These are phyloP conservation scores for Plenodomus biglobosus DNA, from an alignment of 2,329 filamentous ascomycete genomes.

Conservation along the genomic window DNA sequence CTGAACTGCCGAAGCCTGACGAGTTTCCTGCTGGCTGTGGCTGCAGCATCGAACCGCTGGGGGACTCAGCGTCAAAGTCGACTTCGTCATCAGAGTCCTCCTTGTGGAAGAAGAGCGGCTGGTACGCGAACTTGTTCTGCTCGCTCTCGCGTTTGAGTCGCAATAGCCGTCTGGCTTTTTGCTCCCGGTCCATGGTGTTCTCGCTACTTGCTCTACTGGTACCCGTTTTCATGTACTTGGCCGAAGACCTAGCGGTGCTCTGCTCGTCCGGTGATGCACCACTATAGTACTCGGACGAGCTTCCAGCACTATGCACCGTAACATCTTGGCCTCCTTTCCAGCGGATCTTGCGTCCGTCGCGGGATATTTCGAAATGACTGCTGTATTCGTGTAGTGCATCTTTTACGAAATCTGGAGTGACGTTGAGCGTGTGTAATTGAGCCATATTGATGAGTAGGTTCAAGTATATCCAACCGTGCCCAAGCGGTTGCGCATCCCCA, in stretches of 20 bases:
- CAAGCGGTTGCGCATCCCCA: slow-evolving; percentile 58
- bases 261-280: slow-evolving; percentile 54
- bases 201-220: slow-evolving; percentile 24
- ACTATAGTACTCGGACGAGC: slow-evolving; percentile 46
- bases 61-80: slow-evolving; percentile 30
- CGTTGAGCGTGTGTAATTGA: slow-evolving; percentile 81
- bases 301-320: slow-evolving; percentile 67
- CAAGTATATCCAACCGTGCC: slow-evolving; percentile 80
- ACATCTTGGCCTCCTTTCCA: slow-evolving; percentile 72
- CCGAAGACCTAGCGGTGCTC: slow-evolving; percentile 37
- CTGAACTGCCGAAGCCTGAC: slow-evolving; percentile 50
- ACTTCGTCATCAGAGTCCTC: slow-evolving; percentile 46
- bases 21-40: slow-evolving; percentile 40
- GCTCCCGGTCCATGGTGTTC: slow-evolving; percentile 17
- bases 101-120: slow-evolving; percentile 52
- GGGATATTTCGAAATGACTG: slow-evolving; percentile 73
- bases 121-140: slow-evolving; percentile 47
- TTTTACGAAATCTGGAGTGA: slow-evolving; percentile 75
- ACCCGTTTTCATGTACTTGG: slow-evolving; percentile 27
- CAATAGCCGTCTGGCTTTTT: slow-evolving; percentile 19
- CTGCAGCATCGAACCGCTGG: slow-evolving; percentile 31
- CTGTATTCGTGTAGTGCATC: slow-evolving; percentile 70
- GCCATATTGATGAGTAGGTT: slow-evolving; percentile 80
- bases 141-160: slow-evolving; percentile 26
- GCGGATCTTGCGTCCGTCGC: slow-evolving; percentile 74